Conservation (phyloP, 1,284 basidiomycete genomes). For the Pseudozyma pruni region DNA sequence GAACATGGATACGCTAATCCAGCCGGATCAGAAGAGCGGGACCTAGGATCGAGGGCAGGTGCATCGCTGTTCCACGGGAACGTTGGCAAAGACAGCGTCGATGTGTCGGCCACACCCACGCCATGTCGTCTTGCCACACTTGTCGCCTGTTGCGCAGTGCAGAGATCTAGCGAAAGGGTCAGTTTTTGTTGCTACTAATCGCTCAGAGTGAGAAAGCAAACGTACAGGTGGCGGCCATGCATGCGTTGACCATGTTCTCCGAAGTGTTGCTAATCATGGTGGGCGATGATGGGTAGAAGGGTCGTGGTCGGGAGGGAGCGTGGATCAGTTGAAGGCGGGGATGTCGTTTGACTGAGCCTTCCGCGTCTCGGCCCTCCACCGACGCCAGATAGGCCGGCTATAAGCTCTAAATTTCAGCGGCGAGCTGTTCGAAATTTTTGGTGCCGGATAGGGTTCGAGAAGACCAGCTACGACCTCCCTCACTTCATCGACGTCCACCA, state of each 20-base stretch:
- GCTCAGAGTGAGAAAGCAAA: neutral
- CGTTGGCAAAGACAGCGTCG: constrained; percentile 43
- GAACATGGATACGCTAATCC: no score
- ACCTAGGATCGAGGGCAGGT: constrained; percentile 42
- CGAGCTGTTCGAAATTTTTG: no score
- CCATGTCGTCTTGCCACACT: constrained; percentile 59
- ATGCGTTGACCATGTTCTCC: constrained; percentile 35
- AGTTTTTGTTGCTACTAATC: neutral
- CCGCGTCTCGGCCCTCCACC: neutral
- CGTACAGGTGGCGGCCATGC: constrained; percentile 51
- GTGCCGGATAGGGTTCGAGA: no score
- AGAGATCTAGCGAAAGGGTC: neutral
- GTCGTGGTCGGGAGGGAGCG: neutral
- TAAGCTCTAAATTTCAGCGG: no score
- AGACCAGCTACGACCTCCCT: no score
- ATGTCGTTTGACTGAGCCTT: constrained; percentile 4
- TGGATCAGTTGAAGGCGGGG: no score
- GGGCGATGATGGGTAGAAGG: neutral
- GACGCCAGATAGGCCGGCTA: neutral
- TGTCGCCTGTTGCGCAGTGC: constrained; percentile 44
- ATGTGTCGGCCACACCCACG: constrained; percentile 49
- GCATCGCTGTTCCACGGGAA: constrained; percentile 44
- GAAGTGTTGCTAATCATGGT: constrained; percentile 23
- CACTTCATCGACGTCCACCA: neutral
- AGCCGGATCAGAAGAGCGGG: no score